A percentile compares a stretch with the other conserved stretches of the same genome.
Conservation (phyloP, 805 yeast genomes). For the Ascoidea asiatica region DNA sequence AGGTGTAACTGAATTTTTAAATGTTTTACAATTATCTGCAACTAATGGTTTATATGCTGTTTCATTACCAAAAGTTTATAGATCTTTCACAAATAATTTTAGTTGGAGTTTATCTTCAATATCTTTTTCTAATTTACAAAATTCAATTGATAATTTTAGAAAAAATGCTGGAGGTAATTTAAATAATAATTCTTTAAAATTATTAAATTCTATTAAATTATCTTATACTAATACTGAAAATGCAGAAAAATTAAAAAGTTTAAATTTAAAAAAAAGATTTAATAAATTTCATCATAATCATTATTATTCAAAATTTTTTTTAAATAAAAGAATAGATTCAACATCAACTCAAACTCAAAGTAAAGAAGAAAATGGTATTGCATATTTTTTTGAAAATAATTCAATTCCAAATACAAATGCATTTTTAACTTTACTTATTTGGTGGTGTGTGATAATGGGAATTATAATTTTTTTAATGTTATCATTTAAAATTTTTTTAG, state of each 20-base stretch:
- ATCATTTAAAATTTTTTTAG: slow-evolving; percentile 14
- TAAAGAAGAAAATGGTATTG: slow-evolving; percentile 16
- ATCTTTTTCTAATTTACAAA: slow-evolving; percentile 17
- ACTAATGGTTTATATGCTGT: slow-evolving; percentile 18
- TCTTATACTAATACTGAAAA: slow-evolving; percentile 7
- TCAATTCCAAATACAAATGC: slow-evolving; percentile 18
- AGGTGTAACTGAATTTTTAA: slow-evolving; percentile 15
- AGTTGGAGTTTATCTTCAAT: slow-evolving; percentile 19
- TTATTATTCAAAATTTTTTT: not conserved
- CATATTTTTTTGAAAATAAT: slow-evolving; percentile 16
- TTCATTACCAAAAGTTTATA: slow-evolving; percentile 17
- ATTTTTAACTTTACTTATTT: slow-evolving; percentile 17
- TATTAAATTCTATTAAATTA: slow-evolving; percentile 6
- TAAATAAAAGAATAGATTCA: slow-evolving; percentile 2
- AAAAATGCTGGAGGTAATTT: slow-evolving; percentile 17
- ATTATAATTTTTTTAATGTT: slow-evolving; percentile 12
- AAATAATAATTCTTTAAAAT: slow-evolving; percentile 12
- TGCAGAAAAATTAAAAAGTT: too few relatives aligned
- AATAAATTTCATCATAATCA: not conserved
- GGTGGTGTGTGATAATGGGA: slow-evolving; percentile 17
- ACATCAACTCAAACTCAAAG: slow-evolving; percentile 6
- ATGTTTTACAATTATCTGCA: slow-evolving; percentile 18
- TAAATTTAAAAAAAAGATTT: not conserved
- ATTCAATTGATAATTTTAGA: slow-evolving; percentile 16
- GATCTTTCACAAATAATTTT: slow-evolving; percentile 17